These are phyloP conservation scores for Sclerotinia trifoliorum DNA, from an alignment of 2,329 filamentous ascomycete species.

Conservation along the genomic window DNA sequence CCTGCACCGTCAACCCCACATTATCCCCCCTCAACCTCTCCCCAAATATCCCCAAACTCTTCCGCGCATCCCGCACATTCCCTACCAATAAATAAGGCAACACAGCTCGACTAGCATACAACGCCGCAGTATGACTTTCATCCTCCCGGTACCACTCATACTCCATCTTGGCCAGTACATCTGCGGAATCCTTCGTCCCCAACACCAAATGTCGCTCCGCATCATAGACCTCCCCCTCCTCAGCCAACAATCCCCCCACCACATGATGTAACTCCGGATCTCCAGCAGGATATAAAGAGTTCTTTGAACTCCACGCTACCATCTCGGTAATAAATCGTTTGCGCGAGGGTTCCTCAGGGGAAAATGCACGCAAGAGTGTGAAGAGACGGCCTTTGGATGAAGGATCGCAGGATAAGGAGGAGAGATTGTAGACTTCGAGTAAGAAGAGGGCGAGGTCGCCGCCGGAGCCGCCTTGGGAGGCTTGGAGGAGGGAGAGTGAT, in stretches of 20 bases:
- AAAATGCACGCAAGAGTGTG: slow-evolving; percentile 77
- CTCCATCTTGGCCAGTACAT: slow-evolving; percentile 77
- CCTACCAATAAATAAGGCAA: slow-evolving; percentile 88
- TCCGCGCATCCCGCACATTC: slow-evolving; percentile 86
- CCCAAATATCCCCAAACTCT: slow-evolving; percentile 73
- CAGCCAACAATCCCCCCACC: slow-evolving; percentile 81
- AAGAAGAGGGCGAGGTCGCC: slow-evolving; percentile 86
- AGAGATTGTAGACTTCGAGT: slow-evolving; percentile 87
- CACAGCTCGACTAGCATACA: slow-evolving; percentile 82
- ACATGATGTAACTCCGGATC: slow-evolving; percentile 96
- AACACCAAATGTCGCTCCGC: slow-evolving; percentile 87
- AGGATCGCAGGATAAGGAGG: slow-evolving; percentile 74
- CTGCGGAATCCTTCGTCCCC: slow-evolving; percentile 84
- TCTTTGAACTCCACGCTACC: slow-evolving; percentile 59
- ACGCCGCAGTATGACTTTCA: slow-evolving; percentile 80
- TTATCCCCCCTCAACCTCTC: slow-evolving; percentile 58
- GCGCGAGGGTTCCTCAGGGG: slow-evolving; percentile 78
- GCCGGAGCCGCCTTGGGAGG: slow-evolving; percentile 89
- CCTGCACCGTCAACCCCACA: slow-evolving; percentile 67
- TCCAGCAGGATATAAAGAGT: slow-evolving; percentile 78
- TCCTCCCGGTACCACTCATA: slow-evolving; percentile 93
- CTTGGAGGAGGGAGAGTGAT: slow-evolving; percentile 79
- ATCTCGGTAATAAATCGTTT: slow-evolving; percentile 91
- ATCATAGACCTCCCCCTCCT: slow-evolving; percentile 89
- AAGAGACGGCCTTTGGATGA: slow-evolving; percentile 72